These are phyloP conservation scores for Thermothelomyces thermophilus DNA, from an alignment of 2,329 filamentous ascomycete genomes.

Conservation along the genomic window DNA sequence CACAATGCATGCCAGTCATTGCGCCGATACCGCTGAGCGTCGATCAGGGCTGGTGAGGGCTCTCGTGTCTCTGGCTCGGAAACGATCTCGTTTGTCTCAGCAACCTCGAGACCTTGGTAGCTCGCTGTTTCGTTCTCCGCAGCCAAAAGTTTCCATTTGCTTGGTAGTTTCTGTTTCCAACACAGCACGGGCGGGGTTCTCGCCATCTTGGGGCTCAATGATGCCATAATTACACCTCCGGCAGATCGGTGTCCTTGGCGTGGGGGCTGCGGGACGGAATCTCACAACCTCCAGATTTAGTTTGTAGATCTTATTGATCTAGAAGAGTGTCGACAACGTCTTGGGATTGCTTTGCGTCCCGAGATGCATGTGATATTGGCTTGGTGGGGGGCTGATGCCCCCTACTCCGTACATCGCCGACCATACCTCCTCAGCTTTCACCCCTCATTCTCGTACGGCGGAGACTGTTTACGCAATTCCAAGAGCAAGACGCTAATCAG, in stretches of 20 bases:
- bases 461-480: not conserved
- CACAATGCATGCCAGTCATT: too few species aligned
- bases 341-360: too few species aligned
- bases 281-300: conserved; percentile 3
- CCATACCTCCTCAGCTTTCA: not conserved
- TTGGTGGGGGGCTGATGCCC: not conserved
- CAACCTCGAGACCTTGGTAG: too few species aligned
- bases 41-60: too few species aligned
- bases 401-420: not conserved
- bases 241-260: conserved; percentile 12
- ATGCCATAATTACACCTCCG: conserved; percentile 7
- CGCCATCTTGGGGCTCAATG: conserved; percentile 9
- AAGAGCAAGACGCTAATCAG: not conserved
- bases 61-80: too few species aligned
- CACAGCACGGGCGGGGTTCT: not conserved
- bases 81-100: too few species aligned
- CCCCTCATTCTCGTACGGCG: not conserved
- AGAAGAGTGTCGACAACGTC: too few species aligned
- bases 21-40: too few species aligned
- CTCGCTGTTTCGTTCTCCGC: too few species aligned
- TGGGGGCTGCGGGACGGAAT: conserved; percentile 7
- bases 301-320: not conserved
- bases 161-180: too few species aligned
- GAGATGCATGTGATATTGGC: too few species aligned
- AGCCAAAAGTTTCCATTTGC: too few species aligned